These are phyloP conservation scores for Adansonia grandidieri DNA, from an alignment of 441 rosid genomes.

Conservation along the genomic window DNA sequence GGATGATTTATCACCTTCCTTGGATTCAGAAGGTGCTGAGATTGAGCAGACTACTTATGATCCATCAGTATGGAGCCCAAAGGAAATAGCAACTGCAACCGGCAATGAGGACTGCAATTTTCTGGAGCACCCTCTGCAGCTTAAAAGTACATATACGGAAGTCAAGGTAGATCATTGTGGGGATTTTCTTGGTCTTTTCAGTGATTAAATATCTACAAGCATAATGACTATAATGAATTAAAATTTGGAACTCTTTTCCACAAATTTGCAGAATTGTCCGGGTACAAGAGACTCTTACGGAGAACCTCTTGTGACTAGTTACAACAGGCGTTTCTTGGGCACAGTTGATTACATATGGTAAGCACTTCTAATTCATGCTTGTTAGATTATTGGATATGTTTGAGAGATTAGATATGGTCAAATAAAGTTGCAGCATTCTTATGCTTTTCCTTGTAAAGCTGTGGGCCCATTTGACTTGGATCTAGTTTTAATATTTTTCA, in stretches of 20 bases:
- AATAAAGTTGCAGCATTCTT: not conserved
- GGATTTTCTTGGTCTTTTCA: conserved; percentile 17
- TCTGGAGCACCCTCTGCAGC: conserved; percentile 75
- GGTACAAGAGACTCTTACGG: conserved; percentile 78
- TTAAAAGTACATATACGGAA: conserved; percentile 81
- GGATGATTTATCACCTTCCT: conserved; percentile 38
- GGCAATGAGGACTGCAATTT: conserved; percentile 56
- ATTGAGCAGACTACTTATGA: conserved; percentile 47
- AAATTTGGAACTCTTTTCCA: conserved; percentile 18
- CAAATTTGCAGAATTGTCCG: conserved; percentile 55
- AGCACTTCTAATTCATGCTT: conserved; percentile 17
- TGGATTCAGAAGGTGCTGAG: conserved; percentile 43
- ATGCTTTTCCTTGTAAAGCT: not conserved
- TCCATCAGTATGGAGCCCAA: conserved; percentile 82
- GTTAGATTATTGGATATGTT: conserved; percentile 11
- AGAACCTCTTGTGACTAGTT: conserved; percentile 90
- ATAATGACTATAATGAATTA: not conserved
- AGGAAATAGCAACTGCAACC: conserved; percentile 83
- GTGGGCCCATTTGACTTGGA: not conserved
- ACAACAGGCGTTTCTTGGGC: conserved; percentile 87
- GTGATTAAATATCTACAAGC: conserved; percentile 11
- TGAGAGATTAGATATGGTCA: not conserved
- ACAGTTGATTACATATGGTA: conserved; percentile 98
- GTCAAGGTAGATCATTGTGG: conserved; percentile 58
- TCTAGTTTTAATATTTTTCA: not conserved